These are phyloP conservation scores for Nyctanthes arbortristis DNA, from an alignment of 257 asterid species.

Conservation along the genomic window DNA sequence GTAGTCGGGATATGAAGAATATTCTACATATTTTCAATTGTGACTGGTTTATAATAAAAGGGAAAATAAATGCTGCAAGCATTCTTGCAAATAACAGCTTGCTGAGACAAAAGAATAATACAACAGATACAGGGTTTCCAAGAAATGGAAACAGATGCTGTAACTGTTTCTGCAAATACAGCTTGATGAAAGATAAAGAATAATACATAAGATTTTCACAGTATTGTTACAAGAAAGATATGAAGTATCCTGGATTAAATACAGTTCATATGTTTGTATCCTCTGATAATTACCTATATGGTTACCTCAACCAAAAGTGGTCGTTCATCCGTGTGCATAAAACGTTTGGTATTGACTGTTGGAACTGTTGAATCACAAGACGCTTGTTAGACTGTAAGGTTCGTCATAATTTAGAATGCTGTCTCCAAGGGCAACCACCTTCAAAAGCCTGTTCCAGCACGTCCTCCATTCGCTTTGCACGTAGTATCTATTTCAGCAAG, in stretches of 20 bases:
- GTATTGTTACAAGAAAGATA: background rate
- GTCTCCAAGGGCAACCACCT: constrained; percentile 95
- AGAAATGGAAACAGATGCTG: background rate
- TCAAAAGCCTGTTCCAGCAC: constrained; percentile 96
- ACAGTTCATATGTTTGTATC: background rate
- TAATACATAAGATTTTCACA: background rate
- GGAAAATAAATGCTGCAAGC: background rate
- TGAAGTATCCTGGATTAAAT: background rate
- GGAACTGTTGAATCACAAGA: background rate
- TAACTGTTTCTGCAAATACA: background rate
- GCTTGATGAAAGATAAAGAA: background rate
- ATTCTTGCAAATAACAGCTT: background rate
- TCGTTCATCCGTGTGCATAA: background rate
- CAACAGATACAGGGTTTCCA: background rate
- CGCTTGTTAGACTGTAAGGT: background rate
- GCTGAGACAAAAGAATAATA: background rate
- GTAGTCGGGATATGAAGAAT: background rate
- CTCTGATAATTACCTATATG: background rate
- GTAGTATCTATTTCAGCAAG: constrained; percentile 57
- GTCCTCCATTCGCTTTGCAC: constrained; percentile 94
- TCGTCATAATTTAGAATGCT: constrained; percentile 68
- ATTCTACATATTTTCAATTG: background rate
- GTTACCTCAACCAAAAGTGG: background rate
- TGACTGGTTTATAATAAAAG: background rate
- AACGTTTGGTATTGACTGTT: background rate